A percentile compares a stretch with the other conserved stretches of the same genome.
phyloP scores from a whole-genome alignment of 306 rosid genomes.

The Prunus dulcis region DNA sequence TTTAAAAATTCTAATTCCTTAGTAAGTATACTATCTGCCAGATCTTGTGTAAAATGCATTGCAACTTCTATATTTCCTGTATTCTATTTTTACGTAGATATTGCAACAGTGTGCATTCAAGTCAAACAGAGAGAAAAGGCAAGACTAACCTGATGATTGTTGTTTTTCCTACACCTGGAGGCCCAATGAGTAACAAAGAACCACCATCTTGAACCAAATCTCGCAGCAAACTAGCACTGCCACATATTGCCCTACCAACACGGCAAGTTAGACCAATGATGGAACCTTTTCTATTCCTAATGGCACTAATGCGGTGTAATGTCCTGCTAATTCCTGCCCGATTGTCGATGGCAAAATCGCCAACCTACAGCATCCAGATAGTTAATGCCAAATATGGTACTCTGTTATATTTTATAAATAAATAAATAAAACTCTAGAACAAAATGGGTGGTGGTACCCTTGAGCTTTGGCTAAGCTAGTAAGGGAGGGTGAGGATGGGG shows the following conservation, averaged over 20 bases:
- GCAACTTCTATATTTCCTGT: neutral
- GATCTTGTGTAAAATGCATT: neutral
- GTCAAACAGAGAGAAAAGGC: conserved; percentile 12
- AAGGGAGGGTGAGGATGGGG: too few species aligned
- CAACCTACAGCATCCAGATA: conserved; percentile 59
- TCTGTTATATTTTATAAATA: neutral
- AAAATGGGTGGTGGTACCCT: neutral
- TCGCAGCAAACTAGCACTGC: conserved; percentile 73
- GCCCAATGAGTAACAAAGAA: conserved; percentile 91
- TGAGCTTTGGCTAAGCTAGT: too few species aligned
- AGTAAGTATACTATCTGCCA: neutral
- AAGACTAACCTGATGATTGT: conserved; percentile 77
- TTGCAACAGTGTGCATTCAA: neutral
- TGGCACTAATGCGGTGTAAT: conserved; percentile 87
- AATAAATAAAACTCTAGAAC: neutral
- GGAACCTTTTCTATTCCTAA: conserved; percentile 83
- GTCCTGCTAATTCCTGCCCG: conserved; percentile 98
- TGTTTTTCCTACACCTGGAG: conserved; percentile 97
- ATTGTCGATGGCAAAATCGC: conserved; percentile 84
- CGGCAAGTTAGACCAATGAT: conserved; percentile 96
- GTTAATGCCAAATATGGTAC: conserved; percentile 21
- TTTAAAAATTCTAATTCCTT: neutral
- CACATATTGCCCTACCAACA: conserved; percentile 88
- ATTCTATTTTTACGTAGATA: neutral
- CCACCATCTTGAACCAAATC: conserved; percentile 89